phyloP scores from a whole-genome alignment of 2,329 filamentous ascomycete species.

The Botrytis sinoallii region DNA sequence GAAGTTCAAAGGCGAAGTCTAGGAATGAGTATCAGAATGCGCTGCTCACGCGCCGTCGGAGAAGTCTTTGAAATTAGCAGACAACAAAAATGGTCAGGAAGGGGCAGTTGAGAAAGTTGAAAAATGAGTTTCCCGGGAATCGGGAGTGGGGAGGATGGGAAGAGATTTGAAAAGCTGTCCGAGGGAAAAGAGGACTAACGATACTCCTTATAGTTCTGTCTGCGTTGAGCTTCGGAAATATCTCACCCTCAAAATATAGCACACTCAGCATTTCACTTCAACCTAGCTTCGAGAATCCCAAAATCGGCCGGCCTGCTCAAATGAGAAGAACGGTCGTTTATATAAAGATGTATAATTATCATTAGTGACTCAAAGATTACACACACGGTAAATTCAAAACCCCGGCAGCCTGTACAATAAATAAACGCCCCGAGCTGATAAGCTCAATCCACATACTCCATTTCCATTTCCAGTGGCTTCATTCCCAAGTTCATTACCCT shows the following conservation, averaged over 20 bases:
- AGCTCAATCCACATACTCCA: neutral
- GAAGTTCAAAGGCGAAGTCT: neutral
- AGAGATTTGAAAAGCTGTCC: neutral
- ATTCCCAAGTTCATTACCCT: neutral
- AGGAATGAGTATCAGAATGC: neutral
- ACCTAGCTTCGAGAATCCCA: neutral
- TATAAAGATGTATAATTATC: neutral
- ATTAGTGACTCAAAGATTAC: neutral
- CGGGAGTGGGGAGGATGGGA: neutral
- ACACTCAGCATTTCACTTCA: neutral
- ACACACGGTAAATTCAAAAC: neutral
- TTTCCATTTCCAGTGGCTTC: neutral
- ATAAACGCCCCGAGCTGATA: neutral
- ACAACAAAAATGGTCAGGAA: neutral
- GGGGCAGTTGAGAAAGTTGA: neutral
- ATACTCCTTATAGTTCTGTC: neutral
- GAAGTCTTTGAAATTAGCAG: neutral
- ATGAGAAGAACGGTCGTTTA: neutral
- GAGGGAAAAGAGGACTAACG: neutral
- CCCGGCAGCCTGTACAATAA: neutral
- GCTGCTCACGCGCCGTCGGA: too few relatives aligned
- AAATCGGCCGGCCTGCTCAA: neutral
- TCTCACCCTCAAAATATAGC: neutral
- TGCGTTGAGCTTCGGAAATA: neutral
- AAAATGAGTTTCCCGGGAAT: fast-evolving